Base-by-base conservation (phyloP, 495 filamentous ascomycete species). In the Trichoderma erinaceum region DNA sequence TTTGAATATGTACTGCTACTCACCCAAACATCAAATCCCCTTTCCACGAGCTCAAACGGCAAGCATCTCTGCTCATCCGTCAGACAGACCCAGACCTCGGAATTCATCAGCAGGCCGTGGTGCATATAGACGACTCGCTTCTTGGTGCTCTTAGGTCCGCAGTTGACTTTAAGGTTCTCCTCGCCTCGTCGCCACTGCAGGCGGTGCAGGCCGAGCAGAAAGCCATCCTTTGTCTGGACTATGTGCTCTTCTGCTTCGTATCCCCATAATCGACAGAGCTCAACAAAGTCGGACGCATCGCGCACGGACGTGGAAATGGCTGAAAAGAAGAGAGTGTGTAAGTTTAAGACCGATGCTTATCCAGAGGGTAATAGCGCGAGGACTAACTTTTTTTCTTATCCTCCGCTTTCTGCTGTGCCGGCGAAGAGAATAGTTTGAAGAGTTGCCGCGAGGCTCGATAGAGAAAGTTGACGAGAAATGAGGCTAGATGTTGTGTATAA, bases 61-160 rank as follows among this genome's bases (percentile, higher is more conserved):
- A 99, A 81, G 69, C 87, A 91, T 67, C 92, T 84, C 76, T 96
- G 85, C 70, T 87, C 88, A 64, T 99, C 92, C 4, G 94, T 93
- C 72, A 92, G 79, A 75, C 92, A 96, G 23, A 97, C 91, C 95
- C 95, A 99, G 25, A 98, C 95, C 79, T 99, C 95, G 77, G 93
- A 97, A 77, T 96, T 97, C 95, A 99, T 99, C 68, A 99, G 83
- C 66, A 99, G 82, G 27, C 95, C 95, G 78, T 99, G 95, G 77
- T 99, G 95, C 70, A 99, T 80, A 77, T 98, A 99, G 11, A 97
- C 89, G 12, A 97, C 91, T 68, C 88, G 90, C 79, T 96, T 97
- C 77, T 83, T 84, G 18, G 90, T 69, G 72, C 89, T 88, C n/a
- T 81, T 76, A 3, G 86, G 78, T 3, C 92, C 90, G 50, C 85